Conservation (phyloP, 768 basidiomycete genomes). For the Boletales sp. region DNA sequence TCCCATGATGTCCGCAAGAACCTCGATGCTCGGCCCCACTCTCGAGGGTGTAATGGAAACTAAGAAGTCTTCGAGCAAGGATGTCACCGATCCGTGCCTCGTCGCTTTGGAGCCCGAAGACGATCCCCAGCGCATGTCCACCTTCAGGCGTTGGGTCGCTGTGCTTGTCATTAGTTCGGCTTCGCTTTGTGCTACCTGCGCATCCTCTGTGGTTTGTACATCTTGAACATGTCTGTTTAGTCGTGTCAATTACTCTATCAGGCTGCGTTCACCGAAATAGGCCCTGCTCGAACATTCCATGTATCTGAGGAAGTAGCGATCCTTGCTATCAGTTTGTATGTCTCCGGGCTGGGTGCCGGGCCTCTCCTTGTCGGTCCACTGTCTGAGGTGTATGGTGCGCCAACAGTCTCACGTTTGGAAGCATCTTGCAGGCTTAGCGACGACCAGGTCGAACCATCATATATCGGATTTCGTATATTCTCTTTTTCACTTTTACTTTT, state of each 20-base stretch:
- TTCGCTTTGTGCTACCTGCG: slow-evolving; percentile 50
- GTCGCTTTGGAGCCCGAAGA: slow-evolving; percentile 41
- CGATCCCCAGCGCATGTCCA: slow-evolving; percentile 39
- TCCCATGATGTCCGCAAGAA: slow-evolving; percentile 5
- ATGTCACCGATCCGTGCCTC: slow-evolving; percentile 12
- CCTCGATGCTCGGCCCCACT: slow-evolving; percentile 4
- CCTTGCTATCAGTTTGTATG: slow-evolving; percentile 46
- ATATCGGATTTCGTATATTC: slow-evolving; percentile 56
- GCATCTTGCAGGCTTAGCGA: neutral
- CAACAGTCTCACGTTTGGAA: neutral
- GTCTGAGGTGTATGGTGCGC: slow-evolving; percentile 36
- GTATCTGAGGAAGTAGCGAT: slow-evolving; percentile 52
- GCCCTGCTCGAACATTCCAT: slow-evolving; percentile 48
- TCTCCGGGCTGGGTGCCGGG: slow-evolving; percentile 34
- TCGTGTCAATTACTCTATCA: slow-evolving; percentile 15
- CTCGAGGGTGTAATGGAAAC: slow-evolving; percentile 8
- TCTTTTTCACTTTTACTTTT: slow-evolving; percentile 63
- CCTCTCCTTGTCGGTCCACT: slow-evolving; percentile 39
- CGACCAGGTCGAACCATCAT: slow-evolving; percentile 56
- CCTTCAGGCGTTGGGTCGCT: slow-evolving; percentile 44
- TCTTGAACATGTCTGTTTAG: neutral
- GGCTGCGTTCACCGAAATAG: slow-evolving; percentile 63
- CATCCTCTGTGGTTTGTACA: slow-evolving; percentile 51
- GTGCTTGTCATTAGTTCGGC: slow-evolving; percentile 46
- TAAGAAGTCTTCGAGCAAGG: neutral